Evolutionary conservation across 352 stramenopile species (phyloP), one percentile per base, ranked within the genome.

Genomic region (Phytophthora pinifolia): DNA sequence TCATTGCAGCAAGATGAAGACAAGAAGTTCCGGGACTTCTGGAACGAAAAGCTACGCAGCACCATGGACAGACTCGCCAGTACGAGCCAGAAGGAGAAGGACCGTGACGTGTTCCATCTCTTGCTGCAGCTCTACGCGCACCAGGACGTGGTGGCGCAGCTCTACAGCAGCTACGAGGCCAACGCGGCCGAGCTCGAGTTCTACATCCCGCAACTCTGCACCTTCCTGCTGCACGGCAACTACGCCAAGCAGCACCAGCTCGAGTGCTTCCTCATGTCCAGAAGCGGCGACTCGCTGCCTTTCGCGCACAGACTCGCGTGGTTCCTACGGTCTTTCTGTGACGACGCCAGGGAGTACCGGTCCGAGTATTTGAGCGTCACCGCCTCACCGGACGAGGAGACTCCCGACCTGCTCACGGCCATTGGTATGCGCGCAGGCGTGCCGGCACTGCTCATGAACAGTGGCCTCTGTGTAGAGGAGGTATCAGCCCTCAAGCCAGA

Each of bases 171-270:
- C 56, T 90, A 84, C 63, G 74, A 87, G 17, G 36, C 59, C 9
- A 79, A 88, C 46, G 77, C 78, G 4, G 35, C 53, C 13, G 81
- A 88, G 63, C 85, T 96, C 38, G 85, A 93, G 63, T 96, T 96
- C 46, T 96, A 96, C 62, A 91, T 96, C 48, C 88, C 86, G 9
- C 88, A 96, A 47, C 70, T 96, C 0, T 92, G 83, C 53, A 96
- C 87, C 12, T 94, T 94, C 35, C 36, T 96, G 25, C 52, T 91
- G 0, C 86, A 96, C 39, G 82, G 85, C 8, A 87, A 90, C 47
- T 96, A 95, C 65, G 74, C 63, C 20, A 91, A 92, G 49, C 79
- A 89, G 54, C 83, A 92, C 42, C 74, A 88, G 46, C 66, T 94
- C 10, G 81, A 96, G 66, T 92, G 84, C 25, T 96, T 96, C 45